A percentile compares a stretch with the other conserved stretches of the same genome.
Evolutionary conservation across 78 protist species (phyloP).

Genomic region (Creolimax fragrantissima): DNA sequence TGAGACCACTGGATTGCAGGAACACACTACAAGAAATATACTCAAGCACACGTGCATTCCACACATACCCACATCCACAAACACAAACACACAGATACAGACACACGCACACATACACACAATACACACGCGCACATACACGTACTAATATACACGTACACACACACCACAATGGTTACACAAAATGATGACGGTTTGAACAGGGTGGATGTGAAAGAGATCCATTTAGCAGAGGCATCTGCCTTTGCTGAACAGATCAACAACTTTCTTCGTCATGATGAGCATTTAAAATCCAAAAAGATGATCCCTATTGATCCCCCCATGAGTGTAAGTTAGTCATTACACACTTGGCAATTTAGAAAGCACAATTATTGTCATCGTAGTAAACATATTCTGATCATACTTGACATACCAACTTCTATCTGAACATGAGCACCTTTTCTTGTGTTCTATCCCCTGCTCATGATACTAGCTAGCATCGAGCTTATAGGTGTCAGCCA

Average conservation of each 20-base stretch:
- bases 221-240: slow-evolving; percentile 6
- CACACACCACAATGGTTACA: neutral
- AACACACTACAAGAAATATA: too few species aligned
- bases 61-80: too few species aligned
- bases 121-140: too few species aligned
- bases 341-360: neutral
- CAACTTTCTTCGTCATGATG: slow-evolving; percentile 20
- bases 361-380: neutral
- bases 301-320: neutral
- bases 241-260: slow-evolving; percentile 38
- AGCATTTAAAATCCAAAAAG: neutral
- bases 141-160: too few species aligned
- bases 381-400: neutral
- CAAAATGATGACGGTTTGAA: neutral
- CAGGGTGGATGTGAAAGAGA: neutral
- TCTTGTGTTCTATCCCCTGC: too few species aligned
- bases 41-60: too few species aligned
- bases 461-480: too few species aligned
- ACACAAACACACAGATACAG: too few species aligned
- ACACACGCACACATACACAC: too few species aligned
- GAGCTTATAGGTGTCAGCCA: too few species aligned
- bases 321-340: neutral
- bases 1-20: too few species aligned
- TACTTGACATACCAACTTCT: neutral
- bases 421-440: neutral